Evolutionary conservation across 257 asterid genomes (phyloP).

Genomic region (Buddleja alternifolia): DNA sequence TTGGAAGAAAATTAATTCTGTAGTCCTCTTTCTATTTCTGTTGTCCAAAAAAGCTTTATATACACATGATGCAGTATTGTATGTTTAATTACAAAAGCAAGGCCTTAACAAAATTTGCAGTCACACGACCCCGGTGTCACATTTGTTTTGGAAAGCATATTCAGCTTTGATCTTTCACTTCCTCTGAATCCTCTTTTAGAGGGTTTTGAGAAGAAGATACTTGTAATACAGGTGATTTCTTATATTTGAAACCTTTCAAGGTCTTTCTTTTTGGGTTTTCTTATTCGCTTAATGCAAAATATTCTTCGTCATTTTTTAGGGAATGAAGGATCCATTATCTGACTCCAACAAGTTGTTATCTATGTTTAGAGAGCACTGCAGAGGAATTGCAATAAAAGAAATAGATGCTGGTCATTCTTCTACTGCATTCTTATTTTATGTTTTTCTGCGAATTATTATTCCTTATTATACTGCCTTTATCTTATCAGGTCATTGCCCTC

Average conservation of each 20-base stretch:
- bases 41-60: not conserved
- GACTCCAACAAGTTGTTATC: slow-evolving; percentile 63
- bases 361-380: slow-evolving; percentile 60
- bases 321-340: slow-evolving; percentile 80
- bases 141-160: slow-evolving; percentile 75
- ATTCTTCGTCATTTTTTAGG: slow-evolving; percentile 48
- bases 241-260: slow-evolving; percentile 17
- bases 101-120: slow-evolving; percentile 64
- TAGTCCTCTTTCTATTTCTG: slow-evolving; percentile 5
- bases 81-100: not conserved
- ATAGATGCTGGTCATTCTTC: slow-evolving; percentile 75
- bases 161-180: slow-evolving; percentile 83
- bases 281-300: slow-evolving; percentile 4
- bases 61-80: not conserved
- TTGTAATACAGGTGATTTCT: slow-evolving; percentile 67
- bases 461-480: slow-evolving; percentile 21
- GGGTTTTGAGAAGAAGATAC: slow-evolving; percentile 60
- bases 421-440: slow-evolving; percentile 16
- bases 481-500: slow-evolving; percentile 92
- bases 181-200: slow-evolving; percentile 81
- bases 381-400: slow-evolving; percentile 63
- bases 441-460: slow-evolving; percentile 4
- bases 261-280: slow-evolving; percentile 1
- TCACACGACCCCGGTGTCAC: slow-evolving; percentile 85
- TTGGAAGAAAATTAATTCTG: not conserved